Conservation (phyloP, 495 filamentous ascomycete genomes). For the Diplogelasinospora grovesii region DNA sequence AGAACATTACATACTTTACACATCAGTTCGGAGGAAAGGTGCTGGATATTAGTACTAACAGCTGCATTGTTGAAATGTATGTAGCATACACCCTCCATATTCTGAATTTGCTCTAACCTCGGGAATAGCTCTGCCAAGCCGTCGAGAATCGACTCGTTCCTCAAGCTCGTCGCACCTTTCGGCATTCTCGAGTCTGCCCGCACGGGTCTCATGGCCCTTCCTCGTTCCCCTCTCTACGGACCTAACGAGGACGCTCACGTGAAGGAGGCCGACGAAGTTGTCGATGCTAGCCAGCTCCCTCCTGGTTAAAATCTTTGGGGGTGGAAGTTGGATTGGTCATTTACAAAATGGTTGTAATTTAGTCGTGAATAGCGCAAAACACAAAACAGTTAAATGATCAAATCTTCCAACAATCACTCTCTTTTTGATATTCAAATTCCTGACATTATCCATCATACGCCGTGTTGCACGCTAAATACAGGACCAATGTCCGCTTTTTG, state of each 20-base stretch:
- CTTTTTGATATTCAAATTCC: too few species aligned
- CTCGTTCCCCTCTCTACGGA: conserved; percentile 78
- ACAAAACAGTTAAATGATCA: too few species aligned
- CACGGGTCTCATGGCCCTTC: conserved; percentile 93
- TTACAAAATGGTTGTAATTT: conserved; percentile 10
- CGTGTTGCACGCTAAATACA: conserved; percentile 10
- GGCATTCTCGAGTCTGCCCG: conserved; percentile 92
- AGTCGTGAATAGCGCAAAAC: too few species aligned
- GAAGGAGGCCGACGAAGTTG: conserved; percentile 84
- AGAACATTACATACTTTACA: conserved; percentile 86
- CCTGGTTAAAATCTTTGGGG: conserved; percentile 61
- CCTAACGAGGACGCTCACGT: conserved; percentile 64
- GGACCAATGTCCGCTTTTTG: too few species aligned
- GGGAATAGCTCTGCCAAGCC: conserved; percentile 77
- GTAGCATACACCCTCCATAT: conserved; percentile 25
- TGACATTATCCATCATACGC: too few species aligned
- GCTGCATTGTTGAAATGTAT: conserved; percentile 96
- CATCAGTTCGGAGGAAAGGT: conserved; percentile 98
- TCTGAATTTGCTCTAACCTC: background rate
- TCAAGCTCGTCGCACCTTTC: conserved; percentile 93
- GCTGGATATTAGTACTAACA: conserved; percentile 93
- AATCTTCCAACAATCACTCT: too few species aligned
- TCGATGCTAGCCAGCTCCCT: conserved; percentile 87
- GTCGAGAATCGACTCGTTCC: conserved; percentile 87
- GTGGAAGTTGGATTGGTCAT: conserved; percentile 11